Base-by-base conservation (phyloP, 495 filamentous ascomycete species). In the Halenospora varia region DNA sequence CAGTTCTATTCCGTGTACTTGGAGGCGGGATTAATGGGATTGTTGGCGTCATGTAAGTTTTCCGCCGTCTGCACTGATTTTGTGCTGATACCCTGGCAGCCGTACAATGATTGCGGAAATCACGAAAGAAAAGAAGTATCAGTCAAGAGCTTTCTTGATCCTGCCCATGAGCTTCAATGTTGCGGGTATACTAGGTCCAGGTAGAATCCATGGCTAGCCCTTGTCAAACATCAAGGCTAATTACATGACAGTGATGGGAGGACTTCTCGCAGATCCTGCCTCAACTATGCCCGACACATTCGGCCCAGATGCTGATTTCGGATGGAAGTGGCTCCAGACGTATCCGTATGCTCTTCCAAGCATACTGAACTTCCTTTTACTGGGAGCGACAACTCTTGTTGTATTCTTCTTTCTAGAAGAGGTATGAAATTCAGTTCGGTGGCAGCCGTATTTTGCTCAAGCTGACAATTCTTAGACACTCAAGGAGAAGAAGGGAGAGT, bases 11-110 rank as follows among this genome's bases (percentile, higher is more conserved):
- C 71, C 74, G 89, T 29, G 81, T 74, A 18, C 67, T 90, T 40
- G 89, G 87, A 9, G 89, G 89, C 18, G 80, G 80, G 9, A 81
- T 89, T 46, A 94, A 94, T 66, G 89, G 89, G 0, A 93, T 88
- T 57, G 83, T 90, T 0, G 87, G 88, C 0, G 86, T 90, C 46
- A 83, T 92, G 70, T 59, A 25, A 53, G 55, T 44, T 24, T 48
- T n/a, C n/a, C n/a, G n/a, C n/a, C n/a, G n/a, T 45, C 25, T 22
- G 15, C 2, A 35, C 29, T 35, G 29, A 13, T 35, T 4, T 35
- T 13, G 29, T 6, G 29, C 6, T 35, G 4, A 35, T 6, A 4
- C 13, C 13, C 13, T 6, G 13, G 29, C 69, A 75, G 55, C 25
- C 75, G 88, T 44, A 92, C 87, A 0, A 88, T 89, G 78, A 87